Conservation (phyloP, 371 early-diverging fungal species). For the Mortierella sp. region DNA sequence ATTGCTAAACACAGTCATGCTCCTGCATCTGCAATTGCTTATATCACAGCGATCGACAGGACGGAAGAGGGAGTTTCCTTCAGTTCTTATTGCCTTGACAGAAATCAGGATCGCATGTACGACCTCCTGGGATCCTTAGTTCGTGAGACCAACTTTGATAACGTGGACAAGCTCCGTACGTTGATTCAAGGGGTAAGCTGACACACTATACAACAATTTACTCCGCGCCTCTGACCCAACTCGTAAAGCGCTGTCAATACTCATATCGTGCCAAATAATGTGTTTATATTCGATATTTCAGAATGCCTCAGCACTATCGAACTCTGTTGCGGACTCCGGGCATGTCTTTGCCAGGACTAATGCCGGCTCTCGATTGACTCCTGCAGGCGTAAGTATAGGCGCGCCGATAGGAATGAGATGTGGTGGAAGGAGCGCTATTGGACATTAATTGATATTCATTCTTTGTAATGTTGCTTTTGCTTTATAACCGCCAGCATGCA, state of each 20-base stretch:
- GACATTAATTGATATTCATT: neutral
- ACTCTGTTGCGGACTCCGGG: conserved; percentile 87
- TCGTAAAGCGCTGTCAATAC: too few relatives aligned
- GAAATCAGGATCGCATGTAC: conserved; percentile 82
- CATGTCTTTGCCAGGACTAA: conserved; percentile 86
- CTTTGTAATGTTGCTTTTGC: conserved; percentile 1
- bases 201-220: too few relatives aligned
- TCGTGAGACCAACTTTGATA: conserved; percentile 81
- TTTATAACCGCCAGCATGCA: conserved; percentile 11
- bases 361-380: conserved; percentile 75
- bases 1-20: neutral
- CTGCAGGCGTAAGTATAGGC: conserved; percentile 58
- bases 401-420: too few relatives aligned
- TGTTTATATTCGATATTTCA: conserved; percentile 10
- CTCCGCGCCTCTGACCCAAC: too few relatives aligned
- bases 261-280: too few relatives aligned
- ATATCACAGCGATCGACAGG: conserved; percentile 59
- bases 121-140: conserved; percentile 75
- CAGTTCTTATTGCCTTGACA: conserved; percentile 77
- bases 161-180: conserved; percentile 78
- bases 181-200: conserved; percentile 73
- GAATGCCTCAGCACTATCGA: conserved; percentile 78
- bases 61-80: conserved; percentile 70
- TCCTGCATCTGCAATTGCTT: neutral
- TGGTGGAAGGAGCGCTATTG: too few relatives aligned